These are phyloP conservation scores for Candida insectorum DNA, from an alignment of 805 yeast species.

Conservation along the genomic window DNA sequence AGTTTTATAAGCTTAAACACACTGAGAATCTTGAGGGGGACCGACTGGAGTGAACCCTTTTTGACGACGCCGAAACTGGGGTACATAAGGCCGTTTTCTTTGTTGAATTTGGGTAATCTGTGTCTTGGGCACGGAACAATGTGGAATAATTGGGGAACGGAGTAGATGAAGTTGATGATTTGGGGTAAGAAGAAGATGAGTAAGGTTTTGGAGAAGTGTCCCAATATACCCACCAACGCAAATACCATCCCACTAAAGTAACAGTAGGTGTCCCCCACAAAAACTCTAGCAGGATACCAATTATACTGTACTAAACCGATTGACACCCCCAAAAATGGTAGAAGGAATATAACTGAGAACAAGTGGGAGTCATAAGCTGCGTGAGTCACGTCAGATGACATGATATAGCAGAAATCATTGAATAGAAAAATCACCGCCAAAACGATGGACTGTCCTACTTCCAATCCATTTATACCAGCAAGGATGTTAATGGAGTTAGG, in stretches of 20 bases:
- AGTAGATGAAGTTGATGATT: conserved; percentile 82
- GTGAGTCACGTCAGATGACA: conserved; percentile 35
- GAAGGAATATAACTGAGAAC: conserved; percentile 70
- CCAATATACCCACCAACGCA: conserved; percentile 93
- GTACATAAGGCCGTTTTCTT: conserved; percentile 65
- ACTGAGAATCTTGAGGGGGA: conserved; percentile 31
- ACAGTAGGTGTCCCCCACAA: conserved; percentile 98
- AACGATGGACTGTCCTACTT: conserved; percentile 90
- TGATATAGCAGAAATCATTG: conserved; percentile 73
- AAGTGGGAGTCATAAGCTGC: conserved; percentile 77
- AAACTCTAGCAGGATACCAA: conserved; percentile 88
- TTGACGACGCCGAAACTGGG: conserved; percentile 46
- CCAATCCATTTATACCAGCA: conserved; percentile 96
- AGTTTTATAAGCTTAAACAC: conserved; percentile 46
- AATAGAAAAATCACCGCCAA: conserved; percentile 65
- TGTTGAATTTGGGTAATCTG: conserved; percentile 77
- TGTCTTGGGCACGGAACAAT: conserved; percentile 95
- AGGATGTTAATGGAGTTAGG: conserved; percentile 94
- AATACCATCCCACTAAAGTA: conserved; percentile 98
- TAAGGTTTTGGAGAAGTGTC: conserved; percentile 93
- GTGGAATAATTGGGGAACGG: conserved; percentile 87
- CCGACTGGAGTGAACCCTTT: conserved; percentile 13
- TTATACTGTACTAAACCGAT: conserved; percentile 72
- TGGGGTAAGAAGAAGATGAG: conserved; percentile 87
- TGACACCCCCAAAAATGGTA: conserved; percentile 87